A percentile compares a stretch with the other conserved stretches of the same genome.
Conservation (phyloP, 306 rosid genomes). For the Mucuna pruriens region DNA sequence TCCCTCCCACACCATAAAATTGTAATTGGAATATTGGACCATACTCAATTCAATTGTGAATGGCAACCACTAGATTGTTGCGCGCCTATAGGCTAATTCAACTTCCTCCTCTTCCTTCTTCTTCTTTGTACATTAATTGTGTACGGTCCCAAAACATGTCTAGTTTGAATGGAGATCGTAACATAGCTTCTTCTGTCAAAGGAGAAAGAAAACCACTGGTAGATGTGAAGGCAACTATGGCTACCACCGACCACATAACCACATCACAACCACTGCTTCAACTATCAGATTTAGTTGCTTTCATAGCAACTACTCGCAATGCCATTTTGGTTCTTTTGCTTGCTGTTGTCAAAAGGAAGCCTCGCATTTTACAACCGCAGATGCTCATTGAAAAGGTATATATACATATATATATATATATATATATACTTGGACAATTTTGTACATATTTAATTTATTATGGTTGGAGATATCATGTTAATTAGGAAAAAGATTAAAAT, state of each 20-base stretch:
- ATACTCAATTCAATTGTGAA: slow-evolving; percentile 23
- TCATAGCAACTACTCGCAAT: neutral
- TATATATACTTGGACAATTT: neutral
- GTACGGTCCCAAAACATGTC: slow-evolving; percentile 28
- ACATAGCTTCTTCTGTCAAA: neutral
- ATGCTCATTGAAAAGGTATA: slow-evolving; percentile 42
- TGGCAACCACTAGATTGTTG: slow-evolving; percentile 46
- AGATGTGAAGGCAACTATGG: slow-evolving; percentile 9
- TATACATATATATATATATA: no score
- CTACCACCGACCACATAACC: neutral
- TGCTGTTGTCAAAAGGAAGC: neutral
- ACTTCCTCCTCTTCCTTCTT: neutral
- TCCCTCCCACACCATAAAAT: slow-evolving; percentile 5
- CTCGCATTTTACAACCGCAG: slow-evolving; percentile 29
- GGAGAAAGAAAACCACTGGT: slow-evolving; percentile 25
- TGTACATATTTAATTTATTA: neutral
- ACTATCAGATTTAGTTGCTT: slow-evolving; percentile 18
- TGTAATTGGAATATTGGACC: neutral
- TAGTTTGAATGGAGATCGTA: slow-evolving; percentile 10
- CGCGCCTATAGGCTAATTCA: slow-evolving; percentile 36
- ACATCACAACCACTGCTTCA: slow-evolving; percentile 33
- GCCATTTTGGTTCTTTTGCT: slow-evolving; percentile 23
- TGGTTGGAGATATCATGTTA: no score
- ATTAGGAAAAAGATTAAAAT: no score
- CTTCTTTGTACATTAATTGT: neutral